Base-by-base conservation (phyloP, 148 eudicot species). In the Vaccinium myrtillus region DNA sequence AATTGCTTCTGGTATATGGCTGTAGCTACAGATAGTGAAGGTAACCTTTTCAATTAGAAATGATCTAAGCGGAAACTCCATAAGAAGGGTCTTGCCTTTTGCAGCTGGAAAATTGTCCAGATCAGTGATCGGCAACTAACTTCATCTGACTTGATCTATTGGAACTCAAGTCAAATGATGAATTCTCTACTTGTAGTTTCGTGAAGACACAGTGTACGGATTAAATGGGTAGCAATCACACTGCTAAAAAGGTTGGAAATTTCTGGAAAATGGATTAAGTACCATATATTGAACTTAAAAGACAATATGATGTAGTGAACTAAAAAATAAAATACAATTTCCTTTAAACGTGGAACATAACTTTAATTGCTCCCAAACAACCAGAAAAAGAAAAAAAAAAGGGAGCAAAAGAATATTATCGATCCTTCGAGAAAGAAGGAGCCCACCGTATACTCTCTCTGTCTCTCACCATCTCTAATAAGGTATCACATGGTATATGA, bases 391-490 rank as follows among this genome's bases (percentile, higher is more conserved):
- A 36, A 36, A 36, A 36, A 36, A 36, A 59, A 8, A 58, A 30
- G 36, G 39, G 82, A 80, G 59, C 21, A 43, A 58, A 58, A 80
- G 49, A 79, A 79, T 27, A 77, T 3, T 49, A 48, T 58, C 43
- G 51, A 59, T 19, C 67, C 71, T 30, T 4, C 6, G 27, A 59
- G 55, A 43, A 61, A 15, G 25, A 61, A 58, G 18, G 69, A 79
- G 0, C 25, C 49, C 58, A 9, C 56, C 46, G 50, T 27, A 43
- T 4, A 23, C 53, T 25, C 43, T 61, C 39, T 36, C 39, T 36
- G 3, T 36, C 39, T 36, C 23, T 46, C 39, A 54, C 75, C 30
- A 30, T 80, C 10, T 14, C 54, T 81, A 63, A 63, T 39, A 30
- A 23, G 55, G 48, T 77, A 23, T n/a, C 48, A 14, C 27, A 63